Evolutionary conservation across 768 basidiomycete species (phyloP).

Genomic region (Dentipellis fragilis): DNA sequence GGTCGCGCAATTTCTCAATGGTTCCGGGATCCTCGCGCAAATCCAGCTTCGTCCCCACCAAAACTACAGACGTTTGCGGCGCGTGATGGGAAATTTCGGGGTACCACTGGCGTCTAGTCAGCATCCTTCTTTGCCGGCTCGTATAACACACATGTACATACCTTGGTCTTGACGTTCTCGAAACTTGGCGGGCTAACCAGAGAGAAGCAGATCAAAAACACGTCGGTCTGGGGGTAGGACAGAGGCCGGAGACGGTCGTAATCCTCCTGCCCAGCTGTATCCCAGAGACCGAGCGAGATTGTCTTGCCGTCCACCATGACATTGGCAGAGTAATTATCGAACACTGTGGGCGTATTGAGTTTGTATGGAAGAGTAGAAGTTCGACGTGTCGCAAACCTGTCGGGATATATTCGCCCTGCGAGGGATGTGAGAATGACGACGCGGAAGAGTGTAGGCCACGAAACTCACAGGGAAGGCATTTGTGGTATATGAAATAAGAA

Average conservation of each 20-base stretch:
- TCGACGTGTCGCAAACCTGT: constrained; percentile 47
- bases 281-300: constrained; percentile 96
- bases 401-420: constrained; percentile 91
- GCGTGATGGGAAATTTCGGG: constrained; percentile 98
- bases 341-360: constrained; percentile 43
- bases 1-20: constrained; percentile 86
- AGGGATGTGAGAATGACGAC: constrained; percentile 3
- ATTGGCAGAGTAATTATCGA: constrained; percentile 98
- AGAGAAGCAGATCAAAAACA: constrained; percentile 98
- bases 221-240: constrained; percentile 98
- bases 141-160: constrained; percentile 24
- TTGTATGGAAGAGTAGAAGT: neutral
- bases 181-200: constrained; percentile 96
- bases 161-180: constrained; percentile 98
- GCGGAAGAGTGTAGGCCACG: neutral
- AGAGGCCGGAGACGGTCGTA: constrained; percentile 96
- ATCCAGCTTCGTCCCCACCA: constrained; percentile 97
- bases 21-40: constrained; percentile 91
- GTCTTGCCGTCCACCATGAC: constrained; percentile 99
- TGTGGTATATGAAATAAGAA: constrained; percentile 98
- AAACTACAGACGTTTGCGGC: constrained; percentile 83
- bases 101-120: constrained; percentile 55
- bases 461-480: constrained; percentile 86
- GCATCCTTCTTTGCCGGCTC: too few relatives aligned
- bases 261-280: constrained; percentile 99